Conservation (phyloP, 495 filamentous ascomycete species). For the Tuber brumale region DNA sequence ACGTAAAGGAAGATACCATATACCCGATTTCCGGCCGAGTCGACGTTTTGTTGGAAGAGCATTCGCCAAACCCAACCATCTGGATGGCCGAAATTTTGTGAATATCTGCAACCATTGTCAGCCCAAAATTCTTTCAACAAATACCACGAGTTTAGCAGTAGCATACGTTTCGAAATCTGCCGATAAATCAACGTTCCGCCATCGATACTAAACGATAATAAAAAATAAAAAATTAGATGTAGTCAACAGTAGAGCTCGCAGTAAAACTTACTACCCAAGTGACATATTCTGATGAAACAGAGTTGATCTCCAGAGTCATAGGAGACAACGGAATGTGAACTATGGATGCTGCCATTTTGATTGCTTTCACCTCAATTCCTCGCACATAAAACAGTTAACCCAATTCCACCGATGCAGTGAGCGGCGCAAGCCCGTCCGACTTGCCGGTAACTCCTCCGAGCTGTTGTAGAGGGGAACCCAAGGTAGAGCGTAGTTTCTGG, state of each 20-base stretch:
- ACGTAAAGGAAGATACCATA: conserved; percentile 42
- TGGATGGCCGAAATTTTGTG: conserved; percentile 41
- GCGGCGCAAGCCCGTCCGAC: conserved; percentile 23
- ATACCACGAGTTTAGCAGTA: neutral
- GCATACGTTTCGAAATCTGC: conserved; percentile 43
- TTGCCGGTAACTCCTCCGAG: conserved; percentile 13
- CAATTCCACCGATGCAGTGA: conserved; percentile 17
- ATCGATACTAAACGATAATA: conserved; percentile 36
- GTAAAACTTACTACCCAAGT: conserved; percentile 41
- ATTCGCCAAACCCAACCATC: conserved; percentile 43
- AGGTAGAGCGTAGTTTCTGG: neutral
- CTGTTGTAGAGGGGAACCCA: neutral
- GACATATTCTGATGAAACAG: conserved; percentile 42
- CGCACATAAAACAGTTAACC: conserved; percentile 18
- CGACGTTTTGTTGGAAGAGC: conserved; percentile 42
- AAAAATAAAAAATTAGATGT: neutral
- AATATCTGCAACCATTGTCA: conserved; percentile 35
- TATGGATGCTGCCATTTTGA: conserved; percentile 41
- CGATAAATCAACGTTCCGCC: conserved; percentile 42
- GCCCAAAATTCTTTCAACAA: conserved; percentile 8
- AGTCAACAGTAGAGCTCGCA: conserved; percentile 6
- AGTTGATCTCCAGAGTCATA: conserved; percentile 43
- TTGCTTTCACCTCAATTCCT: conserved; percentile 13
- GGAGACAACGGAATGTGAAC: conserved; percentile 43
- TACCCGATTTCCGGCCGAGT: conserved; percentile 41